Evolutionary conservation across 148 eudicot genomes (phyloP), one percentile per base, ranked within the genome.

Genomic region (Dianthus caryophyllus): DNA sequence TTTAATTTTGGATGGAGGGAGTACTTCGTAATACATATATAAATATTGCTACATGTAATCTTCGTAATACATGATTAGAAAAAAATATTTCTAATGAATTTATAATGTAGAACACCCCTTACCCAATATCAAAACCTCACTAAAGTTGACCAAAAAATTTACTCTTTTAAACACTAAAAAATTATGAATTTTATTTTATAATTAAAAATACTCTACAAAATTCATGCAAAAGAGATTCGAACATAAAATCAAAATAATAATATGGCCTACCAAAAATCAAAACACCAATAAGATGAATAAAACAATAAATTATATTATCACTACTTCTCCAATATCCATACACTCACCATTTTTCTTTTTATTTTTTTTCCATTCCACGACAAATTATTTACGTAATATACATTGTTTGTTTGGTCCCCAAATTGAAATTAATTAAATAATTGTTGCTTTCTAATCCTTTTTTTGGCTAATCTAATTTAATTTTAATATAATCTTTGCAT

Each of bases 251-350:
- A 33, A 33, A 33, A 33, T 2, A 33, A 33, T 0, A 1, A 16
- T 21, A 6, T 8, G 57, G 57, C 25, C 21, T 1, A 53, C 16
- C 29, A 9, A 22, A 2, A 24, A 4, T 5, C 15, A 9, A 41
- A 4, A 21, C 30, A 17, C 20, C 33, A 25, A 43, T 64, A 22
- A 44, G 11, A 5, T 18, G 15, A n/a, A n/a, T n/a, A 33, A 36
- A 47, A 6, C 31, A 69, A 21, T 70, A 60, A 46, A 48, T 47
- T 30, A 70, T 61, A 50, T 70, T 70, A 70, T 61, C 73, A 70
- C 66, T 70, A 33, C 73, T 61, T 24, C 44, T 43, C 73, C 73
- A 61, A 70, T 70, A 49, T 31, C 65, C 52, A 59, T 26, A 70
- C 39, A 47, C 73, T 44, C 48, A 61, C 66, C 66, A 21, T 11